Percentiles rank a stretch among this genome's conserved stretches.
phyloP scores from a whole-genome alignment of 139 green algal species.

The Diplosphaera chodatii region DNA sequence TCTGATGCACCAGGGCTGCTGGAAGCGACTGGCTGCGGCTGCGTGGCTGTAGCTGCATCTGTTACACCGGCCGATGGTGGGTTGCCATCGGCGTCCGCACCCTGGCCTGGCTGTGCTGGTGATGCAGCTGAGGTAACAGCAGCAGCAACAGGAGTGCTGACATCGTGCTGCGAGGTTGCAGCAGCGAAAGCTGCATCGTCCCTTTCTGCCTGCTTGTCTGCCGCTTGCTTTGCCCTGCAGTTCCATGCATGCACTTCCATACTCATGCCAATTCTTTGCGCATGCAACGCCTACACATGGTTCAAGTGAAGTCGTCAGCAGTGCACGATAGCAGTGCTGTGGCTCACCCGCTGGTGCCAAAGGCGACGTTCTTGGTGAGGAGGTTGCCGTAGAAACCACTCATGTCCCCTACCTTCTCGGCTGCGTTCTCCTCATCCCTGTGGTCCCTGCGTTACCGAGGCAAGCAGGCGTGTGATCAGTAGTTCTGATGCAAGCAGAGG shows the following conservation, averaged over 20 bases:
- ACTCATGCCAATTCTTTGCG: no score
- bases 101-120: neutral
- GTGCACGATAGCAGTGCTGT: neutral
- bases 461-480: neutral
- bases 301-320: no score
- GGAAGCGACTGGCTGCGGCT: neutral
- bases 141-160: neutral
- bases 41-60: neutral
- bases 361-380: constrained; percentile 68
- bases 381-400: constrained; percentile 89
- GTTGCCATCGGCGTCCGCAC: no score
- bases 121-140: neutral
- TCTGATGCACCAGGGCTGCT: neutral
- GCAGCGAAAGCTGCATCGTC: neutral
- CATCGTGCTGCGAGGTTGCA: no score
- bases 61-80: no score
- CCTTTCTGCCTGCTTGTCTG: neutral
- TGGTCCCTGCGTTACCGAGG: constrained; percentile 37
- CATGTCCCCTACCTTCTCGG: constrained; percentile 75
- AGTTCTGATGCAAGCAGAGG: no score
- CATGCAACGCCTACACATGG: no score
- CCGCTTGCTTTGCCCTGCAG: neutral
- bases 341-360: constrained; percentile 27
- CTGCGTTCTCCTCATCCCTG: constrained; percentile 55
- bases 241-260: neutral